Conservation (phyloP, 306 rosid genomes). For the Cotoneaster glaucophyllus region DNA sequence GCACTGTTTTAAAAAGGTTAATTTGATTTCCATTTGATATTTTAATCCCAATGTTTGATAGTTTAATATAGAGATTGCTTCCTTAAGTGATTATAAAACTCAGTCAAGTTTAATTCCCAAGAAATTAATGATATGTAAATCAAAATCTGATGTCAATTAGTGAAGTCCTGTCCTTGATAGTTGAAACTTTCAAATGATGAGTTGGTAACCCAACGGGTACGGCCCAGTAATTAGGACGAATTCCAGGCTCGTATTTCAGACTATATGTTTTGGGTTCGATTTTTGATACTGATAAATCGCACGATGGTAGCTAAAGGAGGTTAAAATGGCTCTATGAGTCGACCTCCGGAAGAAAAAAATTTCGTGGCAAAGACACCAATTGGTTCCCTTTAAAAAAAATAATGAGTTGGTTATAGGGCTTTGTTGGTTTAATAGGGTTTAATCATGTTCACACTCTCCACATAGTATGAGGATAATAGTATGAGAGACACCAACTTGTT, state of each 20-base stretch:
- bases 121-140: not conserved
- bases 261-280: too few relatives aligned
- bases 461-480: too few relatives aligned
- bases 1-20: not conserved
- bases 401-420: not conserved
- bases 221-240: too few relatives aligned
- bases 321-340: too few relatives aligned
- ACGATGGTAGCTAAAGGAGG: too few relatives aligned
- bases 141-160: not conserved
- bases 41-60: not conserved
- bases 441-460: not conserved
- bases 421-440: not conserved
- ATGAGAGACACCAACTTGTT: too few relatives aligned
- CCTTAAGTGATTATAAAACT: not conserved
- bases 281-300: accelerated
- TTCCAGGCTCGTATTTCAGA: accelerated
- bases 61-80: not conserved
- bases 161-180: not conserved
- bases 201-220: too few relatives aligned
- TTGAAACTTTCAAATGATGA: not conserved
- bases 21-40: not conserved
- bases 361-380: too few relatives aligned
- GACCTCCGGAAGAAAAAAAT: too few relatives aligned
- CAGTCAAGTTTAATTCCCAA: not conserved
- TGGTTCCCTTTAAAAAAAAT: too few relatives aligned